Conservation (phyloP, 345 rosid species). For the Cardamine occulta region DNA sequence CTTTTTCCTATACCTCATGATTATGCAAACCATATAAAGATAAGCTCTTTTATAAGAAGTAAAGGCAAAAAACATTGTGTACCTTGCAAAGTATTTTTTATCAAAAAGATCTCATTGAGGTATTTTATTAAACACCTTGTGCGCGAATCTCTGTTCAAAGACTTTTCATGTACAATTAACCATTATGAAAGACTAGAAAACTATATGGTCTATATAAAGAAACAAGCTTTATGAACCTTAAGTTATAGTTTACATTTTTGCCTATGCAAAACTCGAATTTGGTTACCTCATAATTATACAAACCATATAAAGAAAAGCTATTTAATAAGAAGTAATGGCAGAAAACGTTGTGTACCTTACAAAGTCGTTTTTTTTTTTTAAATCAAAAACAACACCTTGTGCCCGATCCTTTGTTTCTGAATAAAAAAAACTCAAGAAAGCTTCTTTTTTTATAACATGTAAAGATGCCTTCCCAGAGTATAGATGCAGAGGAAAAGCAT, state of each 20-base stretch:
- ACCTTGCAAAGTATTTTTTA: conserved; percentile 17
- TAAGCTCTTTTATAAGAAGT: neutral
- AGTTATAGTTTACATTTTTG: neutral
- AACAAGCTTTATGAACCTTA: conserved; percentile 3
- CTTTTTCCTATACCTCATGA: neutral
- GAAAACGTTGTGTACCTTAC: conserved; percentile 25
- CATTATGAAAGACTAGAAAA: neutral
- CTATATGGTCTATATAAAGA: neutral
- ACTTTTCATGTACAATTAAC: neutral
- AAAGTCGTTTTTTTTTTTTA: neutral
- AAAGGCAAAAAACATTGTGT: neutral
- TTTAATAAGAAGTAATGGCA: neutral
- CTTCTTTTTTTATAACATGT: conserved; percentile 14
- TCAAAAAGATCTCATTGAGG: neutral
- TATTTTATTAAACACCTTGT: neutral
- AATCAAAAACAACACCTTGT: neutral
- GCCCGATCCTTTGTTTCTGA: conserved; percentile 23
- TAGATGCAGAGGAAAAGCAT: conserved; percentile 18
- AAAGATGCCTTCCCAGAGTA: neutral
- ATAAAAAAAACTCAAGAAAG: neutral
- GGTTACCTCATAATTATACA: neutral
- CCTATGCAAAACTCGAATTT: neutral
- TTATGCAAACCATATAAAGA: neutral
- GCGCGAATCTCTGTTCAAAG: too few species aligned
- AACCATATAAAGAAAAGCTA: neutral